Conservation (phyloP, 2,329 filamentous ascomycete genomes). For the Chlorencoelia australis region DNA sequence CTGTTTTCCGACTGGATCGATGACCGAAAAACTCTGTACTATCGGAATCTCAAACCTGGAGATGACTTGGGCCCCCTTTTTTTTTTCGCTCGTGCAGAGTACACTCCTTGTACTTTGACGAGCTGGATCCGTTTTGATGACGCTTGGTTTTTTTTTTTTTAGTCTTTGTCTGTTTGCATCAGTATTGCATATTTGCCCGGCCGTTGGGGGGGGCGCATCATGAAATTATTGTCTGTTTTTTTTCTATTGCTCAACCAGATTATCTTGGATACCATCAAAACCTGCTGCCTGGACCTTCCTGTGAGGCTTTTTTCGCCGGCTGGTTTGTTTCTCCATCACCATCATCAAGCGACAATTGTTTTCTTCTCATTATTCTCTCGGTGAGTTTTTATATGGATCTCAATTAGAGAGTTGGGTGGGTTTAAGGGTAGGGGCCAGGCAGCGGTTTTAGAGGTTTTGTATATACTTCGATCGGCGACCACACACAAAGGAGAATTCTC, state of each 20-base stretch:
- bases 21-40: slow-evolving; percentile 11
- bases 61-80: slow-evolving; percentile 14
- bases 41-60: slow-evolving; percentile 10
- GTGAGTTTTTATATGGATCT: slow-evolving; percentile 19
- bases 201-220: slow-evolving; percentile 22
- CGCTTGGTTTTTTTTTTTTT: slow-evolving; percentile 13
- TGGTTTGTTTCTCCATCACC: slow-evolving; percentile 9
- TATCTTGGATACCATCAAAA: slow-evolving; percentile 21
- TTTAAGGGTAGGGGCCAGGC: slow-evolving; percentile 17
- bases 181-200: slow-evolving; percentile 26
- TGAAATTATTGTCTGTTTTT: slow-evolving; percentile 10
- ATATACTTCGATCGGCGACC: slow-evolving; percentile 15
- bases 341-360: slow-evolving; percentile 7
- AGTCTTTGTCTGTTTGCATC: slow-evolving; percentile 23
- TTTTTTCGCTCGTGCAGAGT: slow-evolving; percentile 15
- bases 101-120: slow-evolving; percentile 21
- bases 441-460: slow-evolving; percentile 17
- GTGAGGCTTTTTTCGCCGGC: slow-evolving; percentile 10
- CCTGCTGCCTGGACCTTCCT: slow-evolving; percentile 26
- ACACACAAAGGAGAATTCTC: slow-evolving; percentile 11
- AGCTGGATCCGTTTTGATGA: slow-evolving; percentile 17
- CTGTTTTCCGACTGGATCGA: slow-evolving; percentile 12
- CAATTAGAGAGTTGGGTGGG: slow-evolving; percentile 7
- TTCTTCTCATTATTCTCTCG: slow-evolving; percentile 10
- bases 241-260: slow-evolving; percentile 12